Evolutionary conservation across 306 rosid genomes (phyloP), one percentile per base, ranked within the genome.

Genomic region (Casuarina cunninghamiana): DNA sequence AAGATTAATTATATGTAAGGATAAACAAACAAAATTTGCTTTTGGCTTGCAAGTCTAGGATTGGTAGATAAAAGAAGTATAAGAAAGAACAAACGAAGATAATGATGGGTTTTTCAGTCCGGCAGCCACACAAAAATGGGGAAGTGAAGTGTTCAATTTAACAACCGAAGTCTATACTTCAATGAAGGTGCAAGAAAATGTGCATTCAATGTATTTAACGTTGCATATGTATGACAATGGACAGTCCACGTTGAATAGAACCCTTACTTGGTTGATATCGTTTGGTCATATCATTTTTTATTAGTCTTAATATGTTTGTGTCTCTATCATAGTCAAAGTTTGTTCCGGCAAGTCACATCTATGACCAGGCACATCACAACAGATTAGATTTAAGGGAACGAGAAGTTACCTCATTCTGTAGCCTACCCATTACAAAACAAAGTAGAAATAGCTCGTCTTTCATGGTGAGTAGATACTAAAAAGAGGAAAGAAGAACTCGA

Each of bases 61-160:
- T 6, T 42, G 48, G 71, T 67, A 67, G 48, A 67, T 67, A 41
- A 41, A 67, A 41, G 37, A 67, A 41, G 71, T 67, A 41, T 41
- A 67, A 67, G 50, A 67, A 67, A 67, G 12, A 67, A 67, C 49
- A 67, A 67, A 67, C 42, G 48, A 67, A 67, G 42, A 41, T 15
- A 7, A 41, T 16, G 1, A 37, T 39, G 12, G 35, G 67, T 3
- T 62, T 62, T 62, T 10, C 44, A 37, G 42, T 2, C 1, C 19
- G 12, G 13, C 21, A 39, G 70, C 7, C 13, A 13, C 0, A 15
- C 0, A 10, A 65, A 65, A 66, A 66, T 66, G 19, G 71, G 50
- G 32, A 66, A 13, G 19, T 67, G 74, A 67, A 76, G 80, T 67
- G 66, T 67, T 21, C 16, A 66, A 66, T 53, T 51, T 44, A 76